phyloP scores from a whole-genome alignment of 768 basidiomycete species.

The Suillus hirtellus region DNA sequence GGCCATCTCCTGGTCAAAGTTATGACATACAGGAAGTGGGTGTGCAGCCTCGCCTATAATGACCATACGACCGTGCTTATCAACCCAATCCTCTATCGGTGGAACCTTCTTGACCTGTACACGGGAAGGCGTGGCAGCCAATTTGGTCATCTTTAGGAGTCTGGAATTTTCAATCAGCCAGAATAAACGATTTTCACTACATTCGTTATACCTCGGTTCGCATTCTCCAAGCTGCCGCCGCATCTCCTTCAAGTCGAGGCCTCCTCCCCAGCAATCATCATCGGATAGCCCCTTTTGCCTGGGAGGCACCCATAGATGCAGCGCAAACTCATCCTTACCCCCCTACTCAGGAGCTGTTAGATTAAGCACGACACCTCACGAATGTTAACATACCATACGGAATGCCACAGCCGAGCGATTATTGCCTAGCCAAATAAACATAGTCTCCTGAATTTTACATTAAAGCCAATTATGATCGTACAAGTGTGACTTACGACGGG shows the following conservation, averaged over 20 bases:
- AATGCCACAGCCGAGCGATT: conserved; percentile 24
- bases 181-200: not conserved
- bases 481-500: conserved; percentile 19
- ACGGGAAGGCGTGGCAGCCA: conserved; percentile 36
- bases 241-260: conserved; percentile 36
- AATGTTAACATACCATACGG: conserved; percentile 21
- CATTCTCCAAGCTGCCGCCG: conserved; percentile 28
- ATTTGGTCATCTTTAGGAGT: conserved; percentile 37
- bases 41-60: conserved; percentile 66
- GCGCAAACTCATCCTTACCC: conserved; percentile 36
- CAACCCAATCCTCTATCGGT: conserved; percentile 49
- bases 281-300: conserved; percentile 30
- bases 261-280: conserved; percentile 35
- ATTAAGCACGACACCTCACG: not conserved
- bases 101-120: conserved; percentile 40
- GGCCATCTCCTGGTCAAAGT: not conserved
- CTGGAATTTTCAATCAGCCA: conserved; percentile 22
- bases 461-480: too few species aligned
- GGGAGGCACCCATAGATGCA: conserved; percentile 31
- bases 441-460: conserved; percentile 12
- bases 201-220: conserved; percentile 38
- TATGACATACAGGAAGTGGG: conserved; percentile 46
- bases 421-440: conserved; percentile 23
- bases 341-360: conserved; percentile 31
- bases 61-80: conserved; percentile 46